Evolutionary conservation across 169 alveolate species (phyloP), one percentile per base, ranked within the genome.

Genomic region (Eimeria necatrix): DNA sequence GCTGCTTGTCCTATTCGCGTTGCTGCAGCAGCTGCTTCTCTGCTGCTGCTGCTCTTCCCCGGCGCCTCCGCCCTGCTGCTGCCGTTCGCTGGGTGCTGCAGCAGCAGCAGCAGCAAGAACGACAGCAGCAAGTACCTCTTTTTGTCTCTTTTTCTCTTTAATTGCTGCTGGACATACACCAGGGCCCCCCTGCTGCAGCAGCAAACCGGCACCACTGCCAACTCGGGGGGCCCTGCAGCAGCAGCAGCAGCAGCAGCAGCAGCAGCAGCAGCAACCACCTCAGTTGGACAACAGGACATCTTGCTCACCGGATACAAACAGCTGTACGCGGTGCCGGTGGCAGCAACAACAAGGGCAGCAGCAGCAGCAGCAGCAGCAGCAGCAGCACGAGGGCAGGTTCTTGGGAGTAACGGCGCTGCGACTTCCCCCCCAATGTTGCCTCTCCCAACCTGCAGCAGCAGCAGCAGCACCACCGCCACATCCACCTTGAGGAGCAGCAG

Each of bases 11-110:
- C 81, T 71, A 52, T 71, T 26, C 53, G n/a, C 10, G 81, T 71
- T 71, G 81, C 81, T 71, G 81, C 52, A 71, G 81, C 81, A 71
- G 81, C 81, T 71, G 53, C 81, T 24, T 20, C 52, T 26, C 81
- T 71, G 81, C 81, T 71, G 81, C 81, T 71, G 81, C 52, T 71
- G 81, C 14, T 71, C 12, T 53, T 12, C 49, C 49, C 78, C 46
- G 78, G 24, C 78, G 78, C 53, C 81, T 26, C 6, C 52, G 53
- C 41, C 48, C 81, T 71, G 81, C 81, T 9, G 81, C 81, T 3
- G 76, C 76, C 48, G 20, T 46, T 20, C 32, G 76, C 76, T 2
- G n/a, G n/a, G n/a, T n/a, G n/a, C n/a, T n/a, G n/a, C n/a, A n/a
- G n/a, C n/a, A n/a, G 6, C 4, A 22, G 52, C 81, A 71, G 81